A percentile compares a stretch with the other conserved stretches of the same genome.
phyloP scores from a whole-genome alignment of 164 flowering plant genomes.

The Chimonanthus salicifolius region DNA sequence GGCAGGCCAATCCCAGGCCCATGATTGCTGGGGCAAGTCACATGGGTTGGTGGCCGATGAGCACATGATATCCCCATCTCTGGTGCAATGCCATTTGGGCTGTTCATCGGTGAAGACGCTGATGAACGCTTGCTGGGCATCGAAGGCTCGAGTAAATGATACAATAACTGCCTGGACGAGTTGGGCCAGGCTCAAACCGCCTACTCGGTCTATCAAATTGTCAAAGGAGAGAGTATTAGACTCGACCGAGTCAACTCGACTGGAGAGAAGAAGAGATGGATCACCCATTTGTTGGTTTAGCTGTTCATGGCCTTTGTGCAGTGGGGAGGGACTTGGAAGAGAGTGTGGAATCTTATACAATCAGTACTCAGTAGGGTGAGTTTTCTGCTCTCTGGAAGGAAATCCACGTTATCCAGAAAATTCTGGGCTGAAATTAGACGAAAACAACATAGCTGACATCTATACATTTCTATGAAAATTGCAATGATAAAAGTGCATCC shows the following conservation, averaged over 20 bases:
- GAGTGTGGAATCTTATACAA: too few relatives aligned
- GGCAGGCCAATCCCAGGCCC: constrained; percentile 50
- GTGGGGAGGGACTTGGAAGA: too few relatives aligned
- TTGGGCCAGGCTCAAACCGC: constrained; percentile 40
- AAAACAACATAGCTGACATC: too few relatives aligned
- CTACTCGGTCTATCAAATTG: constrained; percentile 39
- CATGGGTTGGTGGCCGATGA: constrained; percentile 22
- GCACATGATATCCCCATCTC: constrained; percentile 1
- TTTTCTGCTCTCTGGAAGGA: too few relatives aligned
- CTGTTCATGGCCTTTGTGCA: not conserved
- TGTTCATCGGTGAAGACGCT: constrained; percentile 49
- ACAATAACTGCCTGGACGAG: constrained; percentile 47
- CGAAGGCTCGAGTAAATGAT: constrained; percentile 53
- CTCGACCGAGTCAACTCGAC: not conserved
- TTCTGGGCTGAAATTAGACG: too few relatives aligned
- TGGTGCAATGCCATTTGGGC: constrained; percentile 51
- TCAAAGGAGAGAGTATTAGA: constrained; percentile 22
- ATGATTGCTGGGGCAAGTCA: constrained; percentile 25
- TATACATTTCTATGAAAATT: too few relatives aligned
- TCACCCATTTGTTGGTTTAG: constrained; percentile 9
- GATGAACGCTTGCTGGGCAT: constrained; percentile 66
- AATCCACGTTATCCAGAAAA: too few relatives aligned
- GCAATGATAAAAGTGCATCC: too few relatives aligned
- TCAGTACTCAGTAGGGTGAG: too few relatives aligned
- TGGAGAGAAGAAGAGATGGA: constrained; percentile 8